These are phyloP conservation scores for Terana coerulea DNA, from an alignment of 768 basidiomycete genomes.

Conservation along the genomic window DNA sequence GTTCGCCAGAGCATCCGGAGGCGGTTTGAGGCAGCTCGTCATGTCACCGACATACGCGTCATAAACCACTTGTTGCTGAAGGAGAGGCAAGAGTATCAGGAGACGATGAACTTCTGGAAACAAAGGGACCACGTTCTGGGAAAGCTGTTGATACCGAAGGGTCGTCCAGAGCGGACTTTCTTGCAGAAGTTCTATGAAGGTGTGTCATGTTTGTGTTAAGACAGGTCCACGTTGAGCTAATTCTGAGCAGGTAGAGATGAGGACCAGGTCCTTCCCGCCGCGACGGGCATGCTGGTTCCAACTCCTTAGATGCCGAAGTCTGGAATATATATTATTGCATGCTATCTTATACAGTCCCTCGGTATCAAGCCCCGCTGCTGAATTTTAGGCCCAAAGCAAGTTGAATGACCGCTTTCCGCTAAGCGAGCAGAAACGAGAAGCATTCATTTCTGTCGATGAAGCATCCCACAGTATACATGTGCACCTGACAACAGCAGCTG, in stretches of 20 bases:
- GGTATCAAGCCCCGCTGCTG: no score
- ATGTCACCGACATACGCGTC: conserved; percentile 75
- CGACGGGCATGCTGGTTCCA: conserved; percentile 40
- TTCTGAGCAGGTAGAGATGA: conserved; percentile 63
- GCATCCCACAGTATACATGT: no score
- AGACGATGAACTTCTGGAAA: conserved; percentile 94
- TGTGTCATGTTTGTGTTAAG: no score
- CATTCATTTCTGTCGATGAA: no score
- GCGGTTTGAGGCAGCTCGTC: conserved; percentile 81
- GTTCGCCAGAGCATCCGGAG: conserved; percentile 81
- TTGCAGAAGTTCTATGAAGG: conserved; percentile 85
- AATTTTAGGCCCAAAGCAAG: no score
- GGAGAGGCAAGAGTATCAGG: conserved; percentile 85
- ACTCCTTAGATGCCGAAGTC: not conserved
- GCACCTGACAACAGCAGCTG: no score
- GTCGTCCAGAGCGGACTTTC: conserved; percentile 54
- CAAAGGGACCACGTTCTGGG: conserved; percentile 79
- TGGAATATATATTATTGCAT: not conserved
- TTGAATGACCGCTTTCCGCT: no score
- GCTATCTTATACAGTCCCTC: no score
- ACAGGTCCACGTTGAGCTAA: conserved; percentile 6
- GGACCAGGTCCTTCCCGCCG: conserved; percentile 65
- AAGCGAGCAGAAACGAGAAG: no score
- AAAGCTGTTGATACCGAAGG: conserved; percentile 51
- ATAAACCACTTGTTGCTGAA: conserved; percentile 88